Evolutionary conservation across 2,329 filamentous ascomycete genomes (phyloP), one percentile per base, ranked within the genome.

Genomic region (Penicillium sp.): DNA sequence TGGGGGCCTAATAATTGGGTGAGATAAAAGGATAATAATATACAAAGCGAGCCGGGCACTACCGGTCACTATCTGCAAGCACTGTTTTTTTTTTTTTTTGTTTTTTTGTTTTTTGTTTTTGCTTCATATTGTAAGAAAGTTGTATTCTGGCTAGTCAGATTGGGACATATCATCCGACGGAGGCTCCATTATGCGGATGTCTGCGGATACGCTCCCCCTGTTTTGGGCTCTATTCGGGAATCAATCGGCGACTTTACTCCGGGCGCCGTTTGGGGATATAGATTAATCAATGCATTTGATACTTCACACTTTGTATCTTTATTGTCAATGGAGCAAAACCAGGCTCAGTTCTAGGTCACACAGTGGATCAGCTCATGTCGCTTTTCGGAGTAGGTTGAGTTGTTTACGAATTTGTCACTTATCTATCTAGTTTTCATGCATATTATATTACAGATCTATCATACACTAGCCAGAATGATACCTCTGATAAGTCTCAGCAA

Each of bases 401-500:
- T 15, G 7, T 39, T 40, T 52, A 16, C 23, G 21, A 47, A 4
- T n/a, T n/a, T 21, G 6, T 29, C 15, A 16, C 23, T 21, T 21
- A 21, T 15, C 4, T 29, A 47, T 40, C 21, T 23, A n/a, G 13
- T 31, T 29, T 57, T 27, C 15, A 27, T 47, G 36, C 39, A 43
- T 55, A 49, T 53, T 64, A 65, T 64, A 46, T 40, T 65, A 65
- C 60, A 64, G 23, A 53, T 59, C 25, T 48, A 64, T 61, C 44
- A 54, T 64, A 65, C 63, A 63, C 33, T 57, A 38, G 55, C 46
- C 33, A 50, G 15, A n/a, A 15, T 10, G 19, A 58, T 45, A 47
- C 34, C 44, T 23, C 39, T 21, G 48, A 15, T 50, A 29, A 44
- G 31, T 31, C 31, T 59, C 63, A 77, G 78, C 82, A 77, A 76